Evolutionary conservation across 2,329 filamentous ascomycete genomes (phyloP), one percentile per base, ranked within the genome.

Genomic region (Capronia americana): DNA sequence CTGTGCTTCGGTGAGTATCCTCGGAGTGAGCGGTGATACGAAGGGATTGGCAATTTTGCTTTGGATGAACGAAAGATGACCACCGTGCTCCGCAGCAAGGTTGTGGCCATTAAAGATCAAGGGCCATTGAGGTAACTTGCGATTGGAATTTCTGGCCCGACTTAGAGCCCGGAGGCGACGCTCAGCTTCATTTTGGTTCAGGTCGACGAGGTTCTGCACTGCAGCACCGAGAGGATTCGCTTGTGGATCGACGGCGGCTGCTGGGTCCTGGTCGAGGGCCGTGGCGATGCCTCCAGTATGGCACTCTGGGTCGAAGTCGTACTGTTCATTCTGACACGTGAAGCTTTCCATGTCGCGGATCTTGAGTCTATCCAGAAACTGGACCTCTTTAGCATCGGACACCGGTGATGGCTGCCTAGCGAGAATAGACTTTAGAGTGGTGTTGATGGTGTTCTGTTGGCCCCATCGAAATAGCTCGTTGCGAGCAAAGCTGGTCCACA

Each of bases 1-100:
- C 74, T 92, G 90, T n/a, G 85, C 81, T 65, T 81, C 81, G 0
- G 85, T 86, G n/a, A 91, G 81, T 34, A 80, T 78, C 1, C 80
- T 79, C 2, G 88, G 88, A 48, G 84, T 81, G n/a, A 88, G 74
- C 4, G 77, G 73, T 61, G 68, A 74, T 69, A 65, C 72, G 70
- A 55, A 69, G 68, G 63, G 71, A 66, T 62, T 73, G 71, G 46
- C 67, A 34, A 65, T 59, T 28, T 65, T 61, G 26, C 32, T 44
- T 51, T 77, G 73, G 57, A 71, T 59, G 61, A 67, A 57, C 60
- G 53, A 24, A 67, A 56, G 51, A 50, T 69, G 50, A 48, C 68
- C 66, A 24, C 66, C 68, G 57, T 57, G 41, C 53, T 70, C 68
- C 28, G 69, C 69, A 26, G 77, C 56, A 76, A 79, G 60, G 79